These are phyloP conservation scores for Beauveria brongniartii DNA, from an alignment of 2,329 filamentous ascomycete genomes.

Conservation along the genomic window DNA sequence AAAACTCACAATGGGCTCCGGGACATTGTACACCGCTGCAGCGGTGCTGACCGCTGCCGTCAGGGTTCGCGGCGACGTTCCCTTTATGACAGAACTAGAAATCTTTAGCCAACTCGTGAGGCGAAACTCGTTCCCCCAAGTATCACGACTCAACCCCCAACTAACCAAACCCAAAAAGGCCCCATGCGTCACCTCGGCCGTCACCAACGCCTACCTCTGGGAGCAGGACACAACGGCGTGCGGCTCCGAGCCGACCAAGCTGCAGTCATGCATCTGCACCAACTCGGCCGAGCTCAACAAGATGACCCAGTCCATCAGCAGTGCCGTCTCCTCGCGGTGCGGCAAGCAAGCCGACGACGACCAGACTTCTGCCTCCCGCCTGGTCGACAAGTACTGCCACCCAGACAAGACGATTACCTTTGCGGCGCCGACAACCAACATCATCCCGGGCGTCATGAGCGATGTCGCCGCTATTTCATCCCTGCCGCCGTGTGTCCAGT, in stretches of 20 bases:
- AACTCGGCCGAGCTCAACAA: conserved; percentile 29
- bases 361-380: conserved; percentile 30
- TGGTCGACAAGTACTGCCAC: conserved; percentile 36
- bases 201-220: conserved; percentile 30
- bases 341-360: conserved; percentile 36
- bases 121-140: too few relatives aligned
- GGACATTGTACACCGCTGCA: neutral
- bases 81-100: conserved; percentile 29
- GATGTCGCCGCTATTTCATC: conserved; percentile 29
- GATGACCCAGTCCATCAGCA: conserved; percentile 22
- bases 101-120: conserved; percentile 29
- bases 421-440: conserved; percentile 26
- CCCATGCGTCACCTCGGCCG: conserved; percentile 34
- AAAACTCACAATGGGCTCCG: neutral
- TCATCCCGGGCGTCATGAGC: conserved; percentile 34
- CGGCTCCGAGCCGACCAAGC: conserved; percentile 32
- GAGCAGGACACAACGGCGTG: conserved; percentile 26
- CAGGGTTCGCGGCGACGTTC: conserved; percentile 15
- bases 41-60: neutral
- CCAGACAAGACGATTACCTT: conserved; percentile 27
- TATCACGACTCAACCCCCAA: neutral
- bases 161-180: conserved; percentile 24
- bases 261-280: conserved; percentile 41
- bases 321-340: conserved; percentile 29
- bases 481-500: conserved; percentile 12